These are phyloP conservation scores for Phaffia rhodozyma DNA, from an alignment of 1,284 basidiomycete species.

Conservation along the genomic window DNA sequence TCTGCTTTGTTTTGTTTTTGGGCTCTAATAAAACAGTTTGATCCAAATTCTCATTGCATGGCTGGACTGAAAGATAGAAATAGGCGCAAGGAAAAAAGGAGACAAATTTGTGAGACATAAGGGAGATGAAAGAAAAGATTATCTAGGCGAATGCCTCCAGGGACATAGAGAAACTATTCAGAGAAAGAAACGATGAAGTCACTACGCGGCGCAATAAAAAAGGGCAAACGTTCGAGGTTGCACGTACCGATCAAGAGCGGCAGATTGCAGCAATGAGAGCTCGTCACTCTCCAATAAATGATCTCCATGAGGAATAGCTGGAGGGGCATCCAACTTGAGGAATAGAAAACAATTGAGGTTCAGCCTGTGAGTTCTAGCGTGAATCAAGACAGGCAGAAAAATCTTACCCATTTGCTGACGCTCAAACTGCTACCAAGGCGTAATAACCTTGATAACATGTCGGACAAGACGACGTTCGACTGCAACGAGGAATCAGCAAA, in stretches of 20 bases:
- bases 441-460: conserved; percentile 57
- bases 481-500: conserved; percentile 41
- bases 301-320: conserved; percentile 37
- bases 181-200: no score
- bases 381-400: background rate
- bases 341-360: background rate
- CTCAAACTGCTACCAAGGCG: conserved; percentile 47
- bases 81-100: no score
- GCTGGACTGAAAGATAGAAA: no score
- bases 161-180: conserved; percentile 4
- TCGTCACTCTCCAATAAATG: conserved; percentile 44
- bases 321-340: conserved; percentile 12
- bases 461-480: conserved; percentile 54
- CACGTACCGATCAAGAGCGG: conserved; percentile 38
- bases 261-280: conserved; percentile 44
- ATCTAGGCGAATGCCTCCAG: conserved; percentile 12
- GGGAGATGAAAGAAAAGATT: background rate
- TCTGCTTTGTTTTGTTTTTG: no score
- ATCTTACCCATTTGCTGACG: conserved; percentile 50
- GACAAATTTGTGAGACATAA: no score
- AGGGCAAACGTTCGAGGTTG: no score
- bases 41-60: no score
- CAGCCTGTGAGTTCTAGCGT: background rate
- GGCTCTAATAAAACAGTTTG: no score
- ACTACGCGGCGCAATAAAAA: no score